These are phyloP conservation scores for Scenedesmus sp. DNA, from an alignment of 163 green algal species.

Conservation along the genomic window DNA sequence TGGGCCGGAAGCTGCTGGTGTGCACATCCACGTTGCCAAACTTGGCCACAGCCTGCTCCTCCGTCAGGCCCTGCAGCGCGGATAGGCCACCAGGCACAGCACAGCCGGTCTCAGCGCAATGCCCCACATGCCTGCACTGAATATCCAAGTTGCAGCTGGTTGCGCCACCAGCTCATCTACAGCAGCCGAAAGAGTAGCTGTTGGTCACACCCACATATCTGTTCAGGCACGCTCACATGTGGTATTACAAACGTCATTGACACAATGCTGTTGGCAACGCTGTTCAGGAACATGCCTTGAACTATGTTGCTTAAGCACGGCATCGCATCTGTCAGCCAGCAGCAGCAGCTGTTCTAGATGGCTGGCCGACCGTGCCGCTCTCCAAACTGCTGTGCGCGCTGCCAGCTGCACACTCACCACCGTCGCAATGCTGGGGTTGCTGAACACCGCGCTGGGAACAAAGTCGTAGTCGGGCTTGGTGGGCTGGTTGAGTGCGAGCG, in stretches of 20 bases:
- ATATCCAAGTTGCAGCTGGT: neutral
- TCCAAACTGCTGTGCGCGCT: neutral
- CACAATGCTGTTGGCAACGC: no score
- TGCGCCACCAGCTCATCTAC: neutral
- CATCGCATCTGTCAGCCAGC: no score
- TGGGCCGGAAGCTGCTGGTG: slow-evolving; percentile 89
- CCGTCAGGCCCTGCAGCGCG: slow-evolving; percentile 77
- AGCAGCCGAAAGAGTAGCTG: neutral
- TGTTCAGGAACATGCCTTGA: no score
- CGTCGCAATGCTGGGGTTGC: slow-evolving; percentile 86
- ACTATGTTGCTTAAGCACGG: no score
- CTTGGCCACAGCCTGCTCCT: slow-evolving; percentile 84
- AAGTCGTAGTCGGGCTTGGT: slow-evolving; percentile 87
- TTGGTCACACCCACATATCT: neutral
- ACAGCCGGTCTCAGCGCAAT: neutral
- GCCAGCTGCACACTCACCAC: slow-evolving; percentile 67
- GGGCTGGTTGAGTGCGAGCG: slow-evolving; percentile 82
- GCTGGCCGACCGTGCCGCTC: no score
- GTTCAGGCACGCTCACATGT: no score
- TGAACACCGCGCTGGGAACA: slow-evolving; percentile 90
- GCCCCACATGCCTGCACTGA: neutral
- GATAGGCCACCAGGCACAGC: neutral
- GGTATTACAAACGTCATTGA: no score
- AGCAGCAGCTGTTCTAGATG: no score
- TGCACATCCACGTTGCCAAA: slow-evolving; percentile 90